Percentiles rank a stretch among this genome's conserved stretches.
phyloP scores from a whole-genome alignment of 306 rosid species.

The Mimosa bimucronata region DNA sequence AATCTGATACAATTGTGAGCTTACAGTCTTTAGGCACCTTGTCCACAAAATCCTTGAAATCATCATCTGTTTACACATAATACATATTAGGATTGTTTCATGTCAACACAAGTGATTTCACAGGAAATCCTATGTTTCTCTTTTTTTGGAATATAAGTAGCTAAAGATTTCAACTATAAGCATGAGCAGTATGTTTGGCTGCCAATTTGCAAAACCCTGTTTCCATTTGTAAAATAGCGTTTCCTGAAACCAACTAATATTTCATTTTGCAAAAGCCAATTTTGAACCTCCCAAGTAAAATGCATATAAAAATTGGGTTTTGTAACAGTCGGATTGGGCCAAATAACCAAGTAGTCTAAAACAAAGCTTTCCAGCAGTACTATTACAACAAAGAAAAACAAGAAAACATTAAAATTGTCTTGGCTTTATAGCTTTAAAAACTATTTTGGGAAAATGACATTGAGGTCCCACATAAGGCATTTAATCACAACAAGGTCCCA shows the following conservation, averaged over 20 bases:
- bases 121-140: background rate
- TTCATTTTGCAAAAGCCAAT: background rate
- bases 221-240: background rate
- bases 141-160: background rate
- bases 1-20: conserved; percentile 88
- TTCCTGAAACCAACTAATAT: background rate
- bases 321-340: too few species aligned
- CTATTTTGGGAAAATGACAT: too few species aligned
- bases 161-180: background rate
- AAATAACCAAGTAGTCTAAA: too few species aligned
- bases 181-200: background rate
- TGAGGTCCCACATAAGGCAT: too few species aligned
- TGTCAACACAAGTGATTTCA: background rate
- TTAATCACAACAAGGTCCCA: too few species aligned
- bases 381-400: background rate
- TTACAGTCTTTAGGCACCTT: conserved; percentile 61
- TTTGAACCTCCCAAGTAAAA: background rate
- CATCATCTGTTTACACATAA: conserved; percentile 68
- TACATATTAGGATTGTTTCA: background rate
- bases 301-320: too few species aligned
- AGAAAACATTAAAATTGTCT: too few species aligned
- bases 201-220: background rate
- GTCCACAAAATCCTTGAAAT: conserved; percentile 81
- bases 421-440: too few species aligned
- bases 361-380: background rate